Conservation (phyloP, 257 asterid species). For the Solanum bulbocastanum region DNA sequence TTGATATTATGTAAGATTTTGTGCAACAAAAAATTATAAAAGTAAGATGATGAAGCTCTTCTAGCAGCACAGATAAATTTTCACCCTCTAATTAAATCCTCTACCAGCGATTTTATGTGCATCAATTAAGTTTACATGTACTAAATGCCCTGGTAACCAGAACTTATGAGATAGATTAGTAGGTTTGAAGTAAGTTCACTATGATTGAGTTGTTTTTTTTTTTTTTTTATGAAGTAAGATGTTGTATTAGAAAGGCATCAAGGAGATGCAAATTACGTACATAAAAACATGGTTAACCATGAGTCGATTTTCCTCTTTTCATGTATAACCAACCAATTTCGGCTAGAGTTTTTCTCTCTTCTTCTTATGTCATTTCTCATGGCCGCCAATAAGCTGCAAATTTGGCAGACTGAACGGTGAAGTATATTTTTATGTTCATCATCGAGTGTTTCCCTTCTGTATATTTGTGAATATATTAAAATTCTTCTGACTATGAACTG, state of each 20-base stretch:
- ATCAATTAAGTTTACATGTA: background rate
- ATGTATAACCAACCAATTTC: background rate
- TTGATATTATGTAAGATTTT: background rate
- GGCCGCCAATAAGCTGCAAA: background rate
- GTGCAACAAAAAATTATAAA: background rate
- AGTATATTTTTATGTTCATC: background rate
- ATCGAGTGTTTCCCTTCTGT: background rate
- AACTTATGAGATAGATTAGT: background rate
- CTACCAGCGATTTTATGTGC: background rate
- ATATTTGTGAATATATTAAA: background rate
- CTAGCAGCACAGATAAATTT: background rate
- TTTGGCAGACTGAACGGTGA: background rate
- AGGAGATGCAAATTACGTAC: background rate
- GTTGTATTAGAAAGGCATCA: background rate
- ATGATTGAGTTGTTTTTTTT: background rate
- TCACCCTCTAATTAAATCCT: background rate
- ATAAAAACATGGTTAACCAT: background rate
- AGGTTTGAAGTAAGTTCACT: background rate
- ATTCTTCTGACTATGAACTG: conserved; percentile 7
- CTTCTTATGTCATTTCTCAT: background rate
- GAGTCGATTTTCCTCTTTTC: background rate
- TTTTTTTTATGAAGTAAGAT: background rate
- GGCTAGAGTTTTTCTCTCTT: background rate
- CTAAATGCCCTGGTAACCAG: background rate
- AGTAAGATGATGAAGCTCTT: background rate